Percentiles rank a stretch among this genome's conserved stretches.
Evolutionary conservation across 805 yeast genomes (phyloP).

Genomic region (Saturnispora kantuleensis): DNA sequence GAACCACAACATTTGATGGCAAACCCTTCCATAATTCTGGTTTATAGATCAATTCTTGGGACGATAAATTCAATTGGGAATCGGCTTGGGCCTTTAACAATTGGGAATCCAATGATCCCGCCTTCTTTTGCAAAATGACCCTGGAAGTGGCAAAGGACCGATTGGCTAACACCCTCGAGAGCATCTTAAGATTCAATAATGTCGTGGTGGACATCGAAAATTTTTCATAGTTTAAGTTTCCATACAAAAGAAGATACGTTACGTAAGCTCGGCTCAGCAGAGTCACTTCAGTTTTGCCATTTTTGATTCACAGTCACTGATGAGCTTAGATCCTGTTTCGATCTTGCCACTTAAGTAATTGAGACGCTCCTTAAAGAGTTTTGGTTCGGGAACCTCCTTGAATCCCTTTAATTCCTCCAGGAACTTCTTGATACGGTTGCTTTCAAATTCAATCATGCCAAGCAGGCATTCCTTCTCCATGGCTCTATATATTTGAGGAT

Average conservation of each 20-base stretch:
- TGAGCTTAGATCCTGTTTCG: constrained; percentile 43
- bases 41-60: constrained; percentile 31
- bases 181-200: neutral
- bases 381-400: constrained; percentile 39
- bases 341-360: constrained; percentile 62
- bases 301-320: constrained; percentile 37
- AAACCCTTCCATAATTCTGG: constrained; percentile 67
- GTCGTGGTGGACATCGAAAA: constrained; percentile 1
- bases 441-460: constrained; percentile 48
- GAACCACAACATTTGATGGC: constrained; percentile 52
- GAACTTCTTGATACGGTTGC: constrained; percentile 46
- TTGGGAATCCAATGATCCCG: constrained; percentile 6
- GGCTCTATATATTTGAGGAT: constrained; percentile 43
- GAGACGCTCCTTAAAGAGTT: constrained; percentile 51
- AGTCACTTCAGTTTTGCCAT: constrained; percentile 13
- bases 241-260: neutral
- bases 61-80: constrained; percentile 8
- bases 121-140: neutral
- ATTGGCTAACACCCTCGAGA: neutral
- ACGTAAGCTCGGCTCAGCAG: neutral
- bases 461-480: constrained; percentile 56
- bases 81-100: constrained; percentile 12
- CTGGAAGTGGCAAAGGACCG: constrained; percentile 3
- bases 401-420: constrained; percentile 67
- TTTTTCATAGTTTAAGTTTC: neutral